phyloP scores from a whole-genome alignment of 192 early-diverging fungal species.

The Backusella tarrabulga region DNA sequence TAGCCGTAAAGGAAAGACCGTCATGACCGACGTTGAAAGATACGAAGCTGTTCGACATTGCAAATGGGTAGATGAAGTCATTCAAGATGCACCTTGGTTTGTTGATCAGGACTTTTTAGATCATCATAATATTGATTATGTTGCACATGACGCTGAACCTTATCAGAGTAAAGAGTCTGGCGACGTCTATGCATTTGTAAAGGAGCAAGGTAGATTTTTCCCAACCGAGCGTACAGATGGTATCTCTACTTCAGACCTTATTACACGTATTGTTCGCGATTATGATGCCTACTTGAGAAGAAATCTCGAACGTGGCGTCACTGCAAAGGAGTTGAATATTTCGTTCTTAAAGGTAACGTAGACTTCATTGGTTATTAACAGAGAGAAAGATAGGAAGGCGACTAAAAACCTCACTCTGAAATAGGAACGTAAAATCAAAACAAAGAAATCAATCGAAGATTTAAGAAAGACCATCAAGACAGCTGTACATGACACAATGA shows the following conservation, averaged over 20 bases:
- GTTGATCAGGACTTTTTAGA: slow-evolving; percentile 77
- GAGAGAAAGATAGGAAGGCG: neutral
- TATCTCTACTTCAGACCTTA: slow-evolving; percentile 80
- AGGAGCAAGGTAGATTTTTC: slow-evolving; percentile 65
- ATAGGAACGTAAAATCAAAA: slow-evolving; percentile 69
- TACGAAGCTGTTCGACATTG: slow-evolving; percentile 81
- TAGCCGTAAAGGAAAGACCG: slow-evolving; percentile 79
- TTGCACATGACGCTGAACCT: slow-evolving; percentile 81
- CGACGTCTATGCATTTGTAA: slow-evolving; percentile 83
- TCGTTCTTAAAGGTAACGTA: slow-evolving; percentile 68
- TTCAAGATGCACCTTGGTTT: slow-evolving; percentile 78
- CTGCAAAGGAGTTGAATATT: slow-evolving; percentile 78
- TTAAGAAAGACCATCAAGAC: slow-evolving; percentile 68
- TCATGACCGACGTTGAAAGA: slow-evolving; percentile 76
- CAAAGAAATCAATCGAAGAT: slow-evolving; percentile 73
- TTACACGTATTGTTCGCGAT: slow-evolving; percentile 83
- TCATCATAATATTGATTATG: slow-evolving; percentile 77
- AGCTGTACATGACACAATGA: slow-evolving; percentile 63
- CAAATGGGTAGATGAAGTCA: slow-evolving; percentile 83
- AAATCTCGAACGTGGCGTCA: slow-evolving; percentile 83
- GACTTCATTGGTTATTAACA: neutral
- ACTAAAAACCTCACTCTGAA: neutral
- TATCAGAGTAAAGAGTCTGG: slow-evolving; percentile 68
- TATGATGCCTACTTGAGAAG: slow-evolving; percentile 83
- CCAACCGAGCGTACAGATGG: slow-evolving; percentile 80